These are phyloP conservation scores for Ophiocordyceps camponoti-leonardi DNA, from an alignment of 2,329 filamentous ascomycete species.

Conservation along the genomic window DNA sequence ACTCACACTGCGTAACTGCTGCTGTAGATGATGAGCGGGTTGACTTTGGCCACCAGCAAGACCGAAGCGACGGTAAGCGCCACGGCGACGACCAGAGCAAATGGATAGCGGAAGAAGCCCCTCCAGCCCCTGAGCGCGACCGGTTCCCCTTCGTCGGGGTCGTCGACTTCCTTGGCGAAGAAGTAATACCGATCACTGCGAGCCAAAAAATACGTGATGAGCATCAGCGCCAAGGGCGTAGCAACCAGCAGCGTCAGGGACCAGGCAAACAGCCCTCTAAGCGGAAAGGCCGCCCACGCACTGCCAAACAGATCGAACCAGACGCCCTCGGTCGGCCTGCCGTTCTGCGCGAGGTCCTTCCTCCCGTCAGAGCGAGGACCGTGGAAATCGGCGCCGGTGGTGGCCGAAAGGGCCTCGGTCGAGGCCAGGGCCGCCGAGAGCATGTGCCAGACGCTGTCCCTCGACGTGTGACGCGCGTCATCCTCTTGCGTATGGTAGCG, in stretches of 20 bases:
- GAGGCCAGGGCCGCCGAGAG: slow-evolving; percentile 67
- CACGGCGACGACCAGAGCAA: slow-evolving; percentile 52
- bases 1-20: slow-evolving; percentile 61
- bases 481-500: slow-evolving; percentile 88
- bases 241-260: slow-evolving; percentile 70
- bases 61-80: slow-evolving; percentile 55
- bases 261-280: slow-evolving; percentile 76
- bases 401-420: slow-evolving; percentile 50
- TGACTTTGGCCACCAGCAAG: slow-evolving; percentile 63
- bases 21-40: slow-evolving; percentile 82
- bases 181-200: slow-evolving; percentile 75
- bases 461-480: slow-evolving; percentile 62
- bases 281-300: slow-evolving; percentile 58
- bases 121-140: slow-evolving; percentile 57
- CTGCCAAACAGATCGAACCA: slow-evolving; percentile 91
- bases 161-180: slow-evolving; percentile 46
- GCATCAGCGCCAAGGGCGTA: slow-evolving; percentile 54
- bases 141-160: slow-evolving; percentile 37
- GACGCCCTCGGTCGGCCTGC: slow-evolving; percentile 51
- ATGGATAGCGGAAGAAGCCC: slow-evolving; percentile 70
- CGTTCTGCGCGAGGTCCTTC: slow-evolving; percentile 46
- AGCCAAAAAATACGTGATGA: slow-evolving; percentile 51
- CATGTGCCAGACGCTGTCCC: slow-evolving; percentile 77
- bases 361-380: slow-evolving; percentile 36
- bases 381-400: slow-evolving; percentile 49